Conservation (phyloP, 345 rosid genomes). For the Salix purpurea region DNA sequence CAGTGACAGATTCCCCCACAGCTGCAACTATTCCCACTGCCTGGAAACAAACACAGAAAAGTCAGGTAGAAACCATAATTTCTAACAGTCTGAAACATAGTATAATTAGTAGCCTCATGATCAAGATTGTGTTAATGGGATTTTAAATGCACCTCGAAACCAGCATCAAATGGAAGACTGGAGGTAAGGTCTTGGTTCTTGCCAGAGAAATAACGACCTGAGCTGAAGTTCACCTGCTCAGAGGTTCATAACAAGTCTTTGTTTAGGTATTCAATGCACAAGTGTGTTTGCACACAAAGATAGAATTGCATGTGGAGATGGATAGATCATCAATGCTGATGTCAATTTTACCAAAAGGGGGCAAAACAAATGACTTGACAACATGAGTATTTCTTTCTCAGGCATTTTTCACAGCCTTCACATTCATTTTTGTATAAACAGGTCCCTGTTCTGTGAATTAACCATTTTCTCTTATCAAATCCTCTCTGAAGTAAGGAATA, state of each 20-base stretch:
- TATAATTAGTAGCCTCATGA: slow-evolving; percentile 11
- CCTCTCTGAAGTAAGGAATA: not conserved
- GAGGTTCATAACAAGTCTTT: slow-evolving; percentile 7
- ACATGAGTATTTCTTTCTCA: not conserved
- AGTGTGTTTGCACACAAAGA: not conserved
- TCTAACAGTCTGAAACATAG: not conserved
- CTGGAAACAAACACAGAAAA: slow-evolving; percentile 30
- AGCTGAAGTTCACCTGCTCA: slow-evolving; percentile 87
- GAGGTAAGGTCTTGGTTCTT: slow-evolving; percentile 33
- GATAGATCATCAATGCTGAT: not conserved
- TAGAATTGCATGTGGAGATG: not conserved
- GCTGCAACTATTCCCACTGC: slow-evolving; percentile 90
- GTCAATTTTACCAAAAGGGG: not conserved
- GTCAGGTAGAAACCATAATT: not conserved
- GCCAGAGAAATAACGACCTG: slow-evolving; percentile 82
- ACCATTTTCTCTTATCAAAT: not conserved
- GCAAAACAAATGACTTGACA: not conserved
- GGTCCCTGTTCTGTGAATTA: not conserved
- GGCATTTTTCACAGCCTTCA: not conserved
- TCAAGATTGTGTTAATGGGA: slow-evolving; percentile 1
- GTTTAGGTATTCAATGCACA: not conserved
- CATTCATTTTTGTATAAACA: no score
- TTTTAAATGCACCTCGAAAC: slow-evolving; percentile 66
- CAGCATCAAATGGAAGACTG: slow-evolving; percentile 87
- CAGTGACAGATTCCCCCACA: slow-evolving; percentile 66